Evolutionary conservation across 139 green algal genomes (phyloP).

Genomic region (Eudorina sp.): DNA sequence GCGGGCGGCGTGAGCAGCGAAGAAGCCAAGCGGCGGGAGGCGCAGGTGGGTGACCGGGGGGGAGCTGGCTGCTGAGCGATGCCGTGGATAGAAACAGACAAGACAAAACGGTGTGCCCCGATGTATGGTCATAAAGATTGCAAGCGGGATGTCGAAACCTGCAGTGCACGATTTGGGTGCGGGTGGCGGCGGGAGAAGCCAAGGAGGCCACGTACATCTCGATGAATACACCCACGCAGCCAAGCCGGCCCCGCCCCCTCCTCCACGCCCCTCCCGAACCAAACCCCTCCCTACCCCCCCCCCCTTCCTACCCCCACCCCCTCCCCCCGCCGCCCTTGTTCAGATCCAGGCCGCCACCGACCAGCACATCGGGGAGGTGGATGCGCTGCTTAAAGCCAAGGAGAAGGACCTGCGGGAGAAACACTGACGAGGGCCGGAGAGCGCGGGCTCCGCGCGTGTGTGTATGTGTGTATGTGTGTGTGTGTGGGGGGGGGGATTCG

Average conservation of each 20-base stretch:
- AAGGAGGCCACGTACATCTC: background rate
- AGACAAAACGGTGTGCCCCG: too few relatives aligned
- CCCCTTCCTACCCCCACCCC: background rate
- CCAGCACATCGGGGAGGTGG: conserved; percentile 56
- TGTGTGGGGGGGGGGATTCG: too few relatives aligned
- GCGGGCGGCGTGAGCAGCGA: background rate
- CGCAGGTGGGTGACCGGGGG: conserved; percentile 42
- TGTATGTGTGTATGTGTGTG: background rate
- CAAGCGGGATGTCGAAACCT: too few relatives aligned
- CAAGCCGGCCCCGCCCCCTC: background rate
- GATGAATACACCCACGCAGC: background rate
- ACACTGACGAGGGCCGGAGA: conserved; percentile 8
- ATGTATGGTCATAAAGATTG: too few relatives aligned
- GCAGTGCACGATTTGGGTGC: too few relatives aligned
- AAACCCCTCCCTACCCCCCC: too few relatives aligned
- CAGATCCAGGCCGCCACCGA: conserved; percentile 61
- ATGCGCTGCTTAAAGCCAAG: conserved; percentile 52
- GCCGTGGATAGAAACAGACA: too few relatives aligned
- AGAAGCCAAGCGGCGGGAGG: conserved; percentile 27
- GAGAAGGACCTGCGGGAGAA: conserved; percentile 59
- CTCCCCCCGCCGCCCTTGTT: too few relatives aligned
- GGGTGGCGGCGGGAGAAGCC: too few relatives aligned
- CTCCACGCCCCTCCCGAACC: too few relatives aligned
- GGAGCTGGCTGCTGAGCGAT: too few relatives aligned
- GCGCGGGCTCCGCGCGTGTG: background rate